Evolutionary conservation across 805 yeast species (phyloP), one percentile per base, ranked within the genome.

Genomic region (Myxozyma mucilagina): DNA sequence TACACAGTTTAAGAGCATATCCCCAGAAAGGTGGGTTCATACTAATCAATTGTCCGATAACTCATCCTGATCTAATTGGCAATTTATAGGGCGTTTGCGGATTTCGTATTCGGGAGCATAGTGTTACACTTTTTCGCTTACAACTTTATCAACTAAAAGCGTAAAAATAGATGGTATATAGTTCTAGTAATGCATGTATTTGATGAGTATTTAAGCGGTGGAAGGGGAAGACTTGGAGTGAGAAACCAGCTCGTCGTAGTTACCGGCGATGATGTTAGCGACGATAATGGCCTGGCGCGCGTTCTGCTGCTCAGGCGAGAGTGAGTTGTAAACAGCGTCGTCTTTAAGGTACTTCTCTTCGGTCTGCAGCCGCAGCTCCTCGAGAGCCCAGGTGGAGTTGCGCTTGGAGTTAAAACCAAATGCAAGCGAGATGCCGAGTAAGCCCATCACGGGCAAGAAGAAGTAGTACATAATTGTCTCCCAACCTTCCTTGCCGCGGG

Each of bases 121-220:
- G 79, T 92, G 44, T 79, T 94, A 63, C 98, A 94, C 76, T 94
- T 94, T 73, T 84, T 90, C 51, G 90, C 89, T 41, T 83, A 84
- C 72, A 98, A 96, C 75, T 94, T 94, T 75, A 90, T 93, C 70
- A 93, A 93, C 75, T 93, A 76, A 72, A 54, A 10, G 47, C 24
- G 47, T 14, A 6, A n/a, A n/a, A n/a, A 41, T 16, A 41, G 14
- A n/a, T 7, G 14, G 44, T 41, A 41, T 41, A 36, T 10, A 36
- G 41, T n/a, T n/a, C n/a, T n/a, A n/a, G n/a, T n/a, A n/a, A n/a
- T n/a, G n/a, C n/a, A n/a, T n/a, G n/a, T n/a, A n/a, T n/a, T n/a
- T n/a, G n/a, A n/a, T n/a, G n/a, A n/a, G n/a, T n/a, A n/a, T n/a
- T n/a, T n/a, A n/a, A n/a, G n/a, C n/a, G n/a, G n/a, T n/a, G n/a